Evolutionary conservation across 2,329 filamentous ascomycete species (phyloP), one percentile per base, ranked within the genome.

Genomic region (Trematosphaeria pertusa): DNA sequence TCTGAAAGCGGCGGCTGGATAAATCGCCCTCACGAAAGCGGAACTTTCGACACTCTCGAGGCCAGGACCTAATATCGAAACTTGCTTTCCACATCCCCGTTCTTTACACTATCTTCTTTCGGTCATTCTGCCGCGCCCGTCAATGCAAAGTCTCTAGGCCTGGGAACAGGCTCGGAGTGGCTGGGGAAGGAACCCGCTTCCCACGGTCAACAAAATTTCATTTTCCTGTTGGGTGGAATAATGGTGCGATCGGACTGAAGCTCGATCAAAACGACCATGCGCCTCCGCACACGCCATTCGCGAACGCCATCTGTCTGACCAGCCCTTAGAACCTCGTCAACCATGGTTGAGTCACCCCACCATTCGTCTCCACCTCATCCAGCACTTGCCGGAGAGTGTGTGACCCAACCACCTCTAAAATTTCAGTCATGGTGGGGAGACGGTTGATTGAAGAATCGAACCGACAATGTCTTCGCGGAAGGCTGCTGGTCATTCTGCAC

Each of bases 1-100:
- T 46, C 39, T 51, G 37, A 46, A 32, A 36, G 22, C 17, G 36
- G 39, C 58, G 55, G 53, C 43, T 61, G 59, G 55, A 46, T 64
- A 62, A 64, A 50, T 51, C 47, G 42, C 22, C 12, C 18, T 45
- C 28, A 37, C 39, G 18, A 18, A 12, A 37, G 20, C 19, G n/a
- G n/a, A n/a, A n/a, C n/a, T n/a, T n/a, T 14, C 35, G 15, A 18
- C 36, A 31, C 18, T 17, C 15, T 36, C 35, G 11, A 26, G 15
- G 32, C 24, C 24, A 37, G 37, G 31, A 11, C 28, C 36, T 37
- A 48, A 52, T 54, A 52, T 51, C 46, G 30, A 35, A 48, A 41
- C 22, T 33, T 12, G 26, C 17, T 17, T 37, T 32, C 17, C n/a
- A 32, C 6, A n/a, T 34, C 22, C 32, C 30, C 31, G 31, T 17